Base-by-base conservation (phyloP, 2,329 filamentous ascomycete genomes). In the Delphinella strobiligena region DNA sequence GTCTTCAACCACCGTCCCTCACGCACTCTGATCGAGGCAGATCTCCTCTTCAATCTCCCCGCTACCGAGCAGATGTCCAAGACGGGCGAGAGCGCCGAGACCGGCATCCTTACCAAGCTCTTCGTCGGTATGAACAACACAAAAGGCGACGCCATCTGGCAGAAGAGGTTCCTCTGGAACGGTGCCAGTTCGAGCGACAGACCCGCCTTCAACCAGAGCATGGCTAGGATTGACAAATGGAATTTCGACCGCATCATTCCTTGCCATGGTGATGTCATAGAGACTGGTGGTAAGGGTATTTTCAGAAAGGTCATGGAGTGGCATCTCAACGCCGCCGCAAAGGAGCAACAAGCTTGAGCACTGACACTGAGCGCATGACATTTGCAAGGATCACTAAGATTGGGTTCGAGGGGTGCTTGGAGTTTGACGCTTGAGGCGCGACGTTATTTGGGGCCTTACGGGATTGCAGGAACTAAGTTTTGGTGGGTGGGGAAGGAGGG, bases 231-330 rank as follows among this genome's bases (percentile, higher is more conserved):
- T 46, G 68, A 77, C 38, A 57, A 61, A 40, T 98, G 89, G 89
- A 80, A 89, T 43, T 94, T 95, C 56, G 75, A 80, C 47, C 78
- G 78, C 30, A 69, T 96, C 37, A 78, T 98, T 44, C 87, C 89
- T 1, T 96, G 89, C 58, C 91, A 98, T 61, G 91, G 91, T 7
- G 91, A 98, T 63, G 79, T 83, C 12, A 78, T 96, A 48, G 80
- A 91, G 58, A 71, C 57, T 1, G 73, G 69, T 3, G 87, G 74
- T 8, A 94, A 93, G 68, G 72, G 71, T 9, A 67, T 83, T 12
- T 93, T 89, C 49, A 66, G 72, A 52, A 84, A 82, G 59, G 69
- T 93, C 10, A 85, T 93, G 61, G 72, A 73, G 51, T 95, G 88
- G 87, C 83, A 93, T 64, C 57, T 93, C 54, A 64, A 74, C 41